A percentile compares a stretch with the other conserved stretches of the same genome.
Evolutionary conservation across 495 filamentous ascomycete species (phyloP).

Genomic region (Aspergillus diversus): DNA sequence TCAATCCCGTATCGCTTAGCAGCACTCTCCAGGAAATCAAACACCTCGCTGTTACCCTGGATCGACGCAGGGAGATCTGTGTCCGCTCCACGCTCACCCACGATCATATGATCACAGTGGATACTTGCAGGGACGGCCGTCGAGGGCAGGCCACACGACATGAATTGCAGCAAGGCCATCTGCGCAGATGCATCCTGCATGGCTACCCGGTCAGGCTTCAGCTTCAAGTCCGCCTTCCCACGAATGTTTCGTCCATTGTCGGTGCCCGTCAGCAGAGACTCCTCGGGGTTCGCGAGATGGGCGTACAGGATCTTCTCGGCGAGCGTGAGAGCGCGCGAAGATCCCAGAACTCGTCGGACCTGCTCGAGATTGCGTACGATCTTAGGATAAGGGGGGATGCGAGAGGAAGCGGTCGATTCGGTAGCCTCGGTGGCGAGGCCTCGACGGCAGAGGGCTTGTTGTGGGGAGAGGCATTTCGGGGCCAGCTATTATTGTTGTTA

Average conservation of each 20-base stretch:
- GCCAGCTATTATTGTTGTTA: constrained; percentile 25
- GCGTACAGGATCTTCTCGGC: constrained; percentile 98
- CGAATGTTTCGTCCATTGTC: constrained; percentile 79
- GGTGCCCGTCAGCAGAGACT: constrained; percentile 78
- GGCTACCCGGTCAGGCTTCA: constrained; percentile 95
- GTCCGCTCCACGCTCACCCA: constrained; percentile 83
- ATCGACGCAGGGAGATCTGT: constrained; percentile 86
- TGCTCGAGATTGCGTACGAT: constrained; percentile 59
- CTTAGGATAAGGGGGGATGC: constrained; percentile 67
- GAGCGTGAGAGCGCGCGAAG: constrained; percentile 71
- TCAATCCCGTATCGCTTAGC: constrained; percentile 96
- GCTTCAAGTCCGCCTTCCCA: constrained; percentile 89
- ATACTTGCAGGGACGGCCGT: constrained; percentile 98
- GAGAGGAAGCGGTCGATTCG: constrained; percentile 39
- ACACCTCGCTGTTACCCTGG: constrained; percentile 92
- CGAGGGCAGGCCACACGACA: constrained; percentile 88
- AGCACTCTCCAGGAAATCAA: constrained; percentile 94
- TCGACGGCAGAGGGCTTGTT: constrained; percentile 26
- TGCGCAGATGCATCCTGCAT: constrained; percentile 99
- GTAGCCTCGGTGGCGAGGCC: constrained; percentile 41
- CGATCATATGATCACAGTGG: constrained; percentile 99
- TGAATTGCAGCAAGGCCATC: constrained; percentile 98
- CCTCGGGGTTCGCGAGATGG: constrained; percentile 85
- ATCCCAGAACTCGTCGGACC: constrained; percentile 74
- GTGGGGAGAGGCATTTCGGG: constrained; percentile 32